phyloP scores from a whole-genome alignment of 2,329 filamentous ascomycete species.

The Pseudocercospora macadamiae region DNA sequence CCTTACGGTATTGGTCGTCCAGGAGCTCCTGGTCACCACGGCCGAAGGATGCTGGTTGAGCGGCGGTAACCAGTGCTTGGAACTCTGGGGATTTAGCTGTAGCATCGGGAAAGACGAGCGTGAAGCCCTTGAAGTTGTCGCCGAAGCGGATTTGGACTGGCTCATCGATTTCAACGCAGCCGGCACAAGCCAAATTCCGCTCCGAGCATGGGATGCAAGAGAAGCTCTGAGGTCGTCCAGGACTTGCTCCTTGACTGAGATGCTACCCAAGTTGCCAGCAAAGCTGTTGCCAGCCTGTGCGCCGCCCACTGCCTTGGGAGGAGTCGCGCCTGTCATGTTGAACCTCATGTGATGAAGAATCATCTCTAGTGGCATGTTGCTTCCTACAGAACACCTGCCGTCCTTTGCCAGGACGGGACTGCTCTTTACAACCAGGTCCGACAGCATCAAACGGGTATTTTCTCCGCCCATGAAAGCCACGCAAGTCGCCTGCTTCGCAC shows the following conservation, averaged over 20 bases:
- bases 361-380: too few species aligned
- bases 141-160: conserved; percentile 4
- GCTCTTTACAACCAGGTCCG: too few species aligned
- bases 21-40: conserved; percentile 48
- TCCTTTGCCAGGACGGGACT: too few species aligned
- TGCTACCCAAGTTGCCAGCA: too few species aligned
- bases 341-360: too few species aligned
- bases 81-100: background rate
- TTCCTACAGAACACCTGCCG: too few species aligned
- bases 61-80: conserved; percentile 19
- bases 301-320: too few species aligned
- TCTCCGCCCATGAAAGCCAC: too few species aligned
- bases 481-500: too few species aligned
- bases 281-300: too few species aligned
- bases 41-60: conserved; percentile 54
- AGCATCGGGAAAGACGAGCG: conserved; percentile 1
- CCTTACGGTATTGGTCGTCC: conserved; percentile 57
- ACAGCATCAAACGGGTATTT: too few species aligned
- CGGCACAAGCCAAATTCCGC: background rate
- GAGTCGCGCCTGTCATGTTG: too few species aligned
- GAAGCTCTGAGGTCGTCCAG: background rate
- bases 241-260: background rate
- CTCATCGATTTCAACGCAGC: background rate
- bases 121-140: conserved; percentile 3
- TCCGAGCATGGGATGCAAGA: background rate